Conservation (phyloP, 2,329 filamentous ascomycete species). For the Bipolaris zeicola region DNA sequence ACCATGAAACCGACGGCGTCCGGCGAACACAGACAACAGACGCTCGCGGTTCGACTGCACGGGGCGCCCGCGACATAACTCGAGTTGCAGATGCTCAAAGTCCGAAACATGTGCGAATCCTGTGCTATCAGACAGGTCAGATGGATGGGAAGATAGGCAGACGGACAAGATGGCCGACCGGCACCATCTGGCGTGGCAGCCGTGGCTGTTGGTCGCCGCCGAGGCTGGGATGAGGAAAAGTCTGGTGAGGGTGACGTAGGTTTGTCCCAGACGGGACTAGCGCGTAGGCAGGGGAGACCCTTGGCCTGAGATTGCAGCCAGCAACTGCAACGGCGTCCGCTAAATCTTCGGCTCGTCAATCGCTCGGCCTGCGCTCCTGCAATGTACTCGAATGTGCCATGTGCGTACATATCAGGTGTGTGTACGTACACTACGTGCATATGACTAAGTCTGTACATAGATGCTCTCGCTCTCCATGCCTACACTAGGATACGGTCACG, state of each 20-base stretch:
- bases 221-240: slow-evolving; percentile 13
- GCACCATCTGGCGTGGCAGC: neutral
- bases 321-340: slow-evolving; percentile 22
- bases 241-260: slow-evolving; percentile 25
- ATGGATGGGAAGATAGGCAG: no score
- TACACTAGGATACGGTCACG: neutral
- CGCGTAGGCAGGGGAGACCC: slow-evolving; percentile 16
- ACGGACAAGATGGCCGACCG: neutral
- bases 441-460: no score
- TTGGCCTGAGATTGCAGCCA: slow-evolving; percentile 5
- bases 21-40: slow-evolving; percentile 7
- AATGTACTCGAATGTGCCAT: neutral
- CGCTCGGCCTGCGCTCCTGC: slow-evolving; percentile 16
- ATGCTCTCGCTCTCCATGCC: no score
- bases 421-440: no score
- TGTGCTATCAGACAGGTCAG: no score
- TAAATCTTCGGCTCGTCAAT: slow-evolving; percentile 16
- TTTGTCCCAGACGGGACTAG: slow-evolving; percentile 2
- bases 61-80: no score
- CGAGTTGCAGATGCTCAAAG: no score
- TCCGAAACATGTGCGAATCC: no score
- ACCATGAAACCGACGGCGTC: slow-evolving; percentile 22
- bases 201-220: neutral
- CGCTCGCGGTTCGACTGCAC: neutral
- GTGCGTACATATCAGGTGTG: no score